Percentiles rank a stretch among this genome's conserved stretches.
Conservation (phyloP, 768 basidiomycete genomes). For the Mycena polygramma region DNA sequence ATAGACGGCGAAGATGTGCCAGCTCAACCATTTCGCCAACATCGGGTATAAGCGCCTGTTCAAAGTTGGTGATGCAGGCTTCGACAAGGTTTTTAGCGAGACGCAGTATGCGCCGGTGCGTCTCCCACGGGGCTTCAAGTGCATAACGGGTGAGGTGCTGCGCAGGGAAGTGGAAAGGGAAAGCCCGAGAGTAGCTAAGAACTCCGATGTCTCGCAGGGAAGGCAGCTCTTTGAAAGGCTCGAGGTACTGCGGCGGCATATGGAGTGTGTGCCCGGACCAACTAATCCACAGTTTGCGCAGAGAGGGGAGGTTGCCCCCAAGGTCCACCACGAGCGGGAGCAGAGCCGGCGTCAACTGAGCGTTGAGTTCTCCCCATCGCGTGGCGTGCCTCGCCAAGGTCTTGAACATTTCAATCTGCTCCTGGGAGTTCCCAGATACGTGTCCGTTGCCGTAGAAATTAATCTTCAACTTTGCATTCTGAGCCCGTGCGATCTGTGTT, state of each 20-base stretch:
- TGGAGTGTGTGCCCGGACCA: not conserved
- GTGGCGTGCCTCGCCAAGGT: not conserved
- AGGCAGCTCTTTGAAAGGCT: not conserved
- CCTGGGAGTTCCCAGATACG: not conserved
- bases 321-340: not conserved
- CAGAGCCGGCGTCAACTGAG: not conserved
- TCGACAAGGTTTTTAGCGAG: slow-evolving; percentile 7
- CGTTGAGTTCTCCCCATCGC: slow-evolving; percentile 9
- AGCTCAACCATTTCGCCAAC: not conserved
- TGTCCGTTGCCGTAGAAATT: not conserved
- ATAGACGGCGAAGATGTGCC: not conserved
- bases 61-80: slow-evolving; percentile 1
- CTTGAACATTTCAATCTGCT: not conserved
- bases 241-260: not conserved
- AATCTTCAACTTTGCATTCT: not conserved
- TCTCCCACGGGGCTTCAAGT: slow-evolving; percentile 14
- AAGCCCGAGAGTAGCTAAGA: not conserved
- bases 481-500: slow-evolving; percentile 13
- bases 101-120: slow-evolving; percentile 1
- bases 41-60: not conserved
- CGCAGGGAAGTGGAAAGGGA: not conserved
- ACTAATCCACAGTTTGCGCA: slow-evolving; percentile 4
- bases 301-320: not conserved
- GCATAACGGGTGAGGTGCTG: slow-evolving; percentile 6
- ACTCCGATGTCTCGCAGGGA: not conserved